A percentile compares a stretch with the other conserved stretches of the same genome.
phyloP scores from a whole-genome alignment of 192 early-diverging fungal genomes.

The Oehlia diaphana region DNA sequence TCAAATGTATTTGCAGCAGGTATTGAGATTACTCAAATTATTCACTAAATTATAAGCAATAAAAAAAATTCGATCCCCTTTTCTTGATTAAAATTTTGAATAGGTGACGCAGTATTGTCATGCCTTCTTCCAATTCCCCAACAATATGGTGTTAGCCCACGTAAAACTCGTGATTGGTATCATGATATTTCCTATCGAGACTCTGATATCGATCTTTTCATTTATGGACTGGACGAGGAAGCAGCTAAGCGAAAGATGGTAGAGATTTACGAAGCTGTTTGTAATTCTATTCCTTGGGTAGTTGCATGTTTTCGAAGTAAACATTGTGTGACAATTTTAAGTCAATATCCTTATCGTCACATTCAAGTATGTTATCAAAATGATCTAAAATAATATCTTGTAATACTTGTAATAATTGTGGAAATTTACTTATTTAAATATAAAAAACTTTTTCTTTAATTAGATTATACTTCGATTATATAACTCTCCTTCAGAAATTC shows the following conservation, averaged over 20 bases:
- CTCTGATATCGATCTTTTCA: slow-evolving; percentile 46
- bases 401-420: too few species aligned
- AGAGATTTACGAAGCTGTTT: slow-evolving; percentile 34
- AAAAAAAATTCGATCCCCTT: neutral
- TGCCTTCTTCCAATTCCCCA: slow-evolving; percentile 21
- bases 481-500: slow-evolving; percentile 14
- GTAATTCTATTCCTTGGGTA: slow-evolving; percentile 9
- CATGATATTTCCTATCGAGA: slow-evolving; percentile 4
- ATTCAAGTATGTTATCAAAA: neutral
- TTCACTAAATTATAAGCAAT: too few species aligned
- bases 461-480: slow-evolving; percentile 10
- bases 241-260: slow-evolving; percentile 42
- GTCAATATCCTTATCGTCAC: slow-evolving; percentile 24
- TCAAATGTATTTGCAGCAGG: slow-evolving; percentile 3
- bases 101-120: neutral
- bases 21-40: neutral
- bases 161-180: slow-evolving; percentile 10
- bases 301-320: slow-evolving; percentile 15
- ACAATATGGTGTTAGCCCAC: neutral
- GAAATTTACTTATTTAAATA: too few species aligned
- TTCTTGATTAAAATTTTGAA: neutral
- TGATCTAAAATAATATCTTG: too few species aligned
- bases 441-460: too few species aligned
- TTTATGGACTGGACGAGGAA: slow-evolving; percentile 44
- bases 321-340: slow-evolving; percentile 5